Base-by-base conservation (phyloP, 352 stramenopile genomes). In the Phytophthora sp. region DNA sequence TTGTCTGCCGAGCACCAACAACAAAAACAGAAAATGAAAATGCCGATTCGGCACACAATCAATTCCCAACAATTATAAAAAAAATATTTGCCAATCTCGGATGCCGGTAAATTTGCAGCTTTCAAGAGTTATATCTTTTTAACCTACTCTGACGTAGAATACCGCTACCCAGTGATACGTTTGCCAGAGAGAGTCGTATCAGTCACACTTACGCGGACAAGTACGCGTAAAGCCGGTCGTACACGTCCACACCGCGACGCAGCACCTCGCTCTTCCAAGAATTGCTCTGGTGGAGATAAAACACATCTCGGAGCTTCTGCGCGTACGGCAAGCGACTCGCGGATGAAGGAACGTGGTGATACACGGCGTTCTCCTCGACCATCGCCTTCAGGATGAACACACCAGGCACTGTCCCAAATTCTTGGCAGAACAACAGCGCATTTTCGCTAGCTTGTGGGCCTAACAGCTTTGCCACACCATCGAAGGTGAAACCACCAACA, bases 231-330 rank as follows among this genome's bases (percentile, higher is more conserved):
- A 90, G 70, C 44, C 84, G 59, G 36, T 85, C 70, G 20, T 82
- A 88, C 15, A 89, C 77, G 3, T 66, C 60, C 42, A 70, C 20
- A n/a, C 83, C 86, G 12, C 86, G 83, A 53, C 57, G 47, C 18
- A 91, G 54, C 23, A 94, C 75, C 11, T 78, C 67, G 13, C 39
- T 55, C 60, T 91, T 92, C 86, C 86, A 94, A 5, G 61, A 69
- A n/a, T 44, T 58, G 36, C 82, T 90, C 29, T 79, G 70, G 55
- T 94, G 81, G 31, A 94, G 49, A 57, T 94, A 94, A 77, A 93
- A 94, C 47, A 80, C 77, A 41, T 94, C 82, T 38, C 82, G 82
- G 12, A 92, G 76, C 42, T 79, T 73, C 57, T 92, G 69, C 1
- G 82, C 83, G 31, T 79, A 89, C 46, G 74, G 73, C 46, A 94